Base-by-base conservation (phyloP, 257 asterid species). In the Jaltomata sinuosa region DNA sequence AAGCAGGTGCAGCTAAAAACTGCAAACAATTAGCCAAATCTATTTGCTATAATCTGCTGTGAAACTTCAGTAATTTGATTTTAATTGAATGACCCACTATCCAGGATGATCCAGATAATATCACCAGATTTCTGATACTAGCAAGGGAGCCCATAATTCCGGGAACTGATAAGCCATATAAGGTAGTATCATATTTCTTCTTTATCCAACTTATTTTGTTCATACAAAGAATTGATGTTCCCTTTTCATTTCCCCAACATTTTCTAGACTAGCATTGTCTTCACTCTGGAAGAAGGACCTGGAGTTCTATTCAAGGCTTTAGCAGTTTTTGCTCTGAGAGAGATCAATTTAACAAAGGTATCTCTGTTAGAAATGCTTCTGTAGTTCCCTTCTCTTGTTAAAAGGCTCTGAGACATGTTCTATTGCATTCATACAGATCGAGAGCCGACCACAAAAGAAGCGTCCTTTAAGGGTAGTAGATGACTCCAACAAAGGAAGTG, bases 241-340 rank as follows among this genome's bases (percentile, higher is more conserved):
- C 61, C 49, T 62, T 80, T 83, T 83, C 57, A 38, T 50, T 79
- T 32, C 83, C 65, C 84, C 82, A 42, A 72, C 38, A 45, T 25
- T 40, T n/a, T 71, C 54, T 87, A 95, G 99, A 95, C 98, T 18
- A 97, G 99, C 88, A 91, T 97, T 21, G 97, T 95, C 78, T 97
- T 97, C 91, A 91, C 92, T 86, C 90, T 95, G 88, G 98, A 92
- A 85, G 98, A 95, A 90, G 99, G 99, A 57, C 98, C 99, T 19
- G 98, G 99, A 61, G 90, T 94, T 86, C 94, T 97, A 69, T 97
- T 97, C 92, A 94, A 97, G 92, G 99, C 99, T 78, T 89, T 97
- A 74, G 95, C 97, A 3, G 98, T 91, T 79, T 97, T 97, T 92
- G 90, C 97, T 68, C 87, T 97, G 89, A 89, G 99, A 87, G 93